phyloP scores from a whole-genome alignment of 2,329 filamentous ascomycete genomes.

The Scedosporium apiospermum region DNA sequence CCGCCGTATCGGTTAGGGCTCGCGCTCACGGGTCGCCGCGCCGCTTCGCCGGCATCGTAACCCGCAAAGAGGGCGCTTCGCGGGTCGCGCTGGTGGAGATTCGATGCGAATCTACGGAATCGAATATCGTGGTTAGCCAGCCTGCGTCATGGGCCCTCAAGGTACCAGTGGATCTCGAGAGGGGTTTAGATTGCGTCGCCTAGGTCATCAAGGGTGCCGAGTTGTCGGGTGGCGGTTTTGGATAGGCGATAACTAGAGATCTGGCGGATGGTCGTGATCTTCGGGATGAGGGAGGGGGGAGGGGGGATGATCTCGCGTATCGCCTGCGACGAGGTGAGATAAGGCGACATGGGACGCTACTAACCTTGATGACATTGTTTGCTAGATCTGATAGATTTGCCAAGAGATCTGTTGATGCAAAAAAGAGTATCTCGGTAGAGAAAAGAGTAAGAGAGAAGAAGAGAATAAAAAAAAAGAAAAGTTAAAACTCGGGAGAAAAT shows the following conservation, averaged over 20 bases:
- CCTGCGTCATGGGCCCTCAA: background rate
- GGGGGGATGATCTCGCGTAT: background rate
- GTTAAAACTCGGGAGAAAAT: background rate
- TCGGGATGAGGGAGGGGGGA: background rate
- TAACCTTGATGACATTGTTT: constrained; percentile 4
- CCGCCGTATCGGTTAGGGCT: constrained; percentile 35
- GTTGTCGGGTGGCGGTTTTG: background rate
- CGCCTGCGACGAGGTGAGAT: background rate
- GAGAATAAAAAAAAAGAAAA: background rate
- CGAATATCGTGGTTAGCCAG: background rate
- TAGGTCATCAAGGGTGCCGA: too few relatives aligned
- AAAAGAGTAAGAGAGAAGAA: background rate
- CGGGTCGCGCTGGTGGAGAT: constrained; percentile 64
- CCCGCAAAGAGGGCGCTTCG: constrained; percentile 67
- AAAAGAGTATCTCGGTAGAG: background rate
- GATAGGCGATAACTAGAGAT: background rate
- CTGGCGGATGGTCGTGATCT: background rate
- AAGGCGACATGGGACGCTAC: background rate
- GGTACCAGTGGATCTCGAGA: background rate
- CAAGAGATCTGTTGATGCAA: background rate
- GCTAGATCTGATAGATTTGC: background rate
- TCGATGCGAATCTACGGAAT: constrained; percentile 52
- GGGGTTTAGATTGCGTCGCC: too few relatives aligned
- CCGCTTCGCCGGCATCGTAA: constrained; percentile 45
- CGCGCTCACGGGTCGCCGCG: constrained; percentile 31